Evolutionary conservation across 495 filamentous ascomycete genomes (phyloP).

Genomic region (Eremomyces bilateralis): DNA sequence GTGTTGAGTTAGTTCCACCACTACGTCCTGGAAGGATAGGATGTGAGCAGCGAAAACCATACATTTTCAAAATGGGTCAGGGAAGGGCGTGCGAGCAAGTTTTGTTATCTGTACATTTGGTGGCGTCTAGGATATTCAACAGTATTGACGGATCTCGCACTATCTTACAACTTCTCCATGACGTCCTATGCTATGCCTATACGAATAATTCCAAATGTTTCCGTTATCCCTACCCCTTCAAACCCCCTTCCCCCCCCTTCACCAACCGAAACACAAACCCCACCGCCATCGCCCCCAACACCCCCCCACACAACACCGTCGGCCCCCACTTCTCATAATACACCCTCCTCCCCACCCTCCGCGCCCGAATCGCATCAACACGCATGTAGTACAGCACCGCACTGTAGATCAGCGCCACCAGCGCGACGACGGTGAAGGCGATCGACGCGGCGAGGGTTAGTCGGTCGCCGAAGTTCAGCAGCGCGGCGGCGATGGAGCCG

Average conservation of each 20-base stretch:
- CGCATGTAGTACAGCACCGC: constrained; percentile 72
- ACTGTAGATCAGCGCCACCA: constrained; percentile 52
- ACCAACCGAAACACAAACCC: constrained; percentile 41
- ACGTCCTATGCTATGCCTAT: too few relatives aligned
- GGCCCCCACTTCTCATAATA: constrained; percentile 87
- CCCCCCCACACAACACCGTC: constrained; percentile 46
- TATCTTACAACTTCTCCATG: too few relatives aligned
- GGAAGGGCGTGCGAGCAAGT: too few relatives aligned
- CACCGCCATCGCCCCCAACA: constrained; percentile 49
- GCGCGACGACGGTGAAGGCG: constrained; percentile 66
- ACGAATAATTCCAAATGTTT: too few relatives aligned
- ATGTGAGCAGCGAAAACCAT: too few relatives aligned
- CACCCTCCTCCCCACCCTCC: constrained; percentile 46
- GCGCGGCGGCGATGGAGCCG: constrained; percentile 69
- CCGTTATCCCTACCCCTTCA: not conserved
- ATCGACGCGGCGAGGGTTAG: constrained; percentile 35
- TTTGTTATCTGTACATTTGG: too few relatives aligned
- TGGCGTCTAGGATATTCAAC: too few relatives aligned
- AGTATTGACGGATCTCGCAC: too few relatives aligned
- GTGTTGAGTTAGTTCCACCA: too few relatives aligned
- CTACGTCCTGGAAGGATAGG: too few relatives aligned
- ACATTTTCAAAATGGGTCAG: too few relatives aligned
- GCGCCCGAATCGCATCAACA: constrained; percentile 56
- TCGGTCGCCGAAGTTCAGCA: constrained; percentile 66
- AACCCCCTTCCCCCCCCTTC: not conserved